Evolutionary conservation across 176 grass and related monocot species (phyloP).

Genomic region (Musa itinerans): DNA sequence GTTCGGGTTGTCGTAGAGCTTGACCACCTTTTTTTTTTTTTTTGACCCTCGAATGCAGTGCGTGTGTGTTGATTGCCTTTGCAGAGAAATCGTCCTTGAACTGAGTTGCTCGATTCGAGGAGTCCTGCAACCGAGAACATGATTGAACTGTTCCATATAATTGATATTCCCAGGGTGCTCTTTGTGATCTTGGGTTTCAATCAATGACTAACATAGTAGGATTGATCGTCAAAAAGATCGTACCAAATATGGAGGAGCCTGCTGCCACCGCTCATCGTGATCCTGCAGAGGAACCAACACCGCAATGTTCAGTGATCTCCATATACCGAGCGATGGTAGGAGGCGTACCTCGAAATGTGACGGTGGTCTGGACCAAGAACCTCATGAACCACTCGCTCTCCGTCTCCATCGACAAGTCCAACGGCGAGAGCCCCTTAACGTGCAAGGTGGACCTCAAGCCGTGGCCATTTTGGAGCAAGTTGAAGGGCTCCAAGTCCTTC

Average conservation of each 20-base stretch:
- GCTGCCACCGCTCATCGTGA: not conserved
- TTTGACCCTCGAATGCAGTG: too few relatives aligned
- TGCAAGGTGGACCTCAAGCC: slow-evolving; percentile 83
- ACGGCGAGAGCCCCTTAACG: slow-evolving; percentile 14
- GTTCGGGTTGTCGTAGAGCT: too few relatives aligned
- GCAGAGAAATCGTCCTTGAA: too few relatives aligned
- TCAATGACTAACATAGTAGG: not conserved
- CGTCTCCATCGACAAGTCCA: slow-evolving; percentile 41
- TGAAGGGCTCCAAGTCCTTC: slow-evolving; percentile 49
- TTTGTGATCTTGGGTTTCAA: not conserved
- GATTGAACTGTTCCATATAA: too few relatives aligned
- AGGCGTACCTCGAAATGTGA: slow-evolving; percentile 41
- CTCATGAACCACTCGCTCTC: slow-evolving; percentile 81
- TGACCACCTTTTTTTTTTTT: too few relatives aligned
- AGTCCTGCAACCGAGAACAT: too few relatives aligned
- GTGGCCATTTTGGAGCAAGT: slow-evolving; percentile 83
- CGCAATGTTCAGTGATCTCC: slow-evolving; percentile 58
- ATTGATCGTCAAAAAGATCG: not conserved
- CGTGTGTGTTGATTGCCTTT: too few relatives aligned
- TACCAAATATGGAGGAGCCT: not conserved
- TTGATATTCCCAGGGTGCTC: not conserved
- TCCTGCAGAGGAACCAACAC: not conserved
- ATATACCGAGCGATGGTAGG: slow-evolving; percentile 48
- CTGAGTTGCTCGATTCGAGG: too few relatives aligned
- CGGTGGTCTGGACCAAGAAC: slow-evolving; percentile 58